phyloP scores from a whole-genome alignment of 2,329 filamentous ascomycete genomes.

The Emmonsiellopsis sp. region DNA sequence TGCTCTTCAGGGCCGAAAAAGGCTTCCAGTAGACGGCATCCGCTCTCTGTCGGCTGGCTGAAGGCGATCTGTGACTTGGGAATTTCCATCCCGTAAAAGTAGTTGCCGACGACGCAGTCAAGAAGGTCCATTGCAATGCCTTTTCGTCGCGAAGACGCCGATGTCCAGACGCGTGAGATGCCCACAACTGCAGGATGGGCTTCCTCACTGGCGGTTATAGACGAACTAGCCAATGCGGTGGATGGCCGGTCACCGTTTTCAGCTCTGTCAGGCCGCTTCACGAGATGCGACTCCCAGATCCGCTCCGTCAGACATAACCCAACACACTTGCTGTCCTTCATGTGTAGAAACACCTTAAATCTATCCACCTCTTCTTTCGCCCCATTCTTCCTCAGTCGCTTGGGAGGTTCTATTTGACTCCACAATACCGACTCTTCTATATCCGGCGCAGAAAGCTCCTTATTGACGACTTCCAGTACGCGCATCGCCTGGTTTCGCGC shows the following conservation, averaged over 20 bases:
- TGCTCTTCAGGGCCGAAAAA: conserved; percentile 48
- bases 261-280: conserved; percentile 27
- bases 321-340: conserved; percentile 52
- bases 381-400: conserved; percentile 23
- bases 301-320: conserved; percentile 53
- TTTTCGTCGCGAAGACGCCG: conserved; percentile 44
- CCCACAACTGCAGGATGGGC: conserved; percentile 45
- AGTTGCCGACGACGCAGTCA: conserved; percentile 46
- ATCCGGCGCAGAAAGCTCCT: conserved; percentile 51
- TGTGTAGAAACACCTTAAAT: conserved; percentile 54
- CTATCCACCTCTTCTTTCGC: conserved; percentile 33
- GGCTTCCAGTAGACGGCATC: conserved; percentile 46
- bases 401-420: conserved; percentile 38
- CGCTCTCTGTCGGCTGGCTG: conserved; percentile 56
- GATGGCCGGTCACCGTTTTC: conserved; percentile 12
- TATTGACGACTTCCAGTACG: conserved; percentile 53
- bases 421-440: conserved; percentile 50
- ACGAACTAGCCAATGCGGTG: conserved; percentile 20
- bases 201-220: conserved; percentile 36
- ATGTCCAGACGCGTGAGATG: conserved; percentile 58
- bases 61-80: conserved; percentile 50
- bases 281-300: conserved; percentile 47
- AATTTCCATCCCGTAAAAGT: conserved; percentile 47
- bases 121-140: conserved; percentile 50
- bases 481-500: conserved; percentile 45